A percentile compares a stretch with the other conserved stretches of the same genome.
Evolutionary conservation across 441 rosid genomes (phyloP).

Genomic region (Croton laevigatus): DNA sequence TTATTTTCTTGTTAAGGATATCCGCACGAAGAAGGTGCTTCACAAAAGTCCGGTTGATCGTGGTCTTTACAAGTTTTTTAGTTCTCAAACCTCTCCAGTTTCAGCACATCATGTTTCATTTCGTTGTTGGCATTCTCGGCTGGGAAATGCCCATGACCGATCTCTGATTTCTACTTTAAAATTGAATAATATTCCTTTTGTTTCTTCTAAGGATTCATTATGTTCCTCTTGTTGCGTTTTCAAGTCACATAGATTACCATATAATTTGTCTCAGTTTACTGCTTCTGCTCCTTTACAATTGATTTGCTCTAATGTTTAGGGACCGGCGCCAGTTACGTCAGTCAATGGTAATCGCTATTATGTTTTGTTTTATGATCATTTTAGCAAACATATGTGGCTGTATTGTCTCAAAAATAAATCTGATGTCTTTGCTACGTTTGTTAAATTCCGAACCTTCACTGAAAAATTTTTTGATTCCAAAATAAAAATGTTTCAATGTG

Average conservation of each 20-base stretch:
- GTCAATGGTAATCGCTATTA: too few relatives aligned
- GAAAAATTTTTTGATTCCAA: too few relatives aligned
- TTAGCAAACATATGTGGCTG: too few relatives aligned
- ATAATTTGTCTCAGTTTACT: neutral
- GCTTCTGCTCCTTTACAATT: neutral
- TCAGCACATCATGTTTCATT: neutral
- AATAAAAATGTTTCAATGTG: too few relatives aligned
- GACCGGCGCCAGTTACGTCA: too few relatives aligned
- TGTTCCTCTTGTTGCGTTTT: neutral
- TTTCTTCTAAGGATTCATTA: neutral
- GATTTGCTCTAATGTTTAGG: too few relatives aligned
- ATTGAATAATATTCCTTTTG: too few relatives aligned
- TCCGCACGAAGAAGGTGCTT: neutral
- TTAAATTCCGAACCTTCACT: too few relatives aligned
- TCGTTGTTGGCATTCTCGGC: neutral
- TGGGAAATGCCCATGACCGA: neutral
- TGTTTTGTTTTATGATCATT: too few relatives aligned
- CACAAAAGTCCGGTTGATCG: neutral
- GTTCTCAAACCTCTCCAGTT: accelerated
- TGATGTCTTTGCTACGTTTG: too few relatives aligned
- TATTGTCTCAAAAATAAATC: too few relatives aligned
- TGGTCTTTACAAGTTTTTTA: neutral
- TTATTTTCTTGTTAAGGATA: too few relatives aligned
- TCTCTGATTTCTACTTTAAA: neutral
- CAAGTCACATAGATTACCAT: neutral